Conservation (phyloP, 208 protist species). For the Naegleria lovaniensis region DNA sequence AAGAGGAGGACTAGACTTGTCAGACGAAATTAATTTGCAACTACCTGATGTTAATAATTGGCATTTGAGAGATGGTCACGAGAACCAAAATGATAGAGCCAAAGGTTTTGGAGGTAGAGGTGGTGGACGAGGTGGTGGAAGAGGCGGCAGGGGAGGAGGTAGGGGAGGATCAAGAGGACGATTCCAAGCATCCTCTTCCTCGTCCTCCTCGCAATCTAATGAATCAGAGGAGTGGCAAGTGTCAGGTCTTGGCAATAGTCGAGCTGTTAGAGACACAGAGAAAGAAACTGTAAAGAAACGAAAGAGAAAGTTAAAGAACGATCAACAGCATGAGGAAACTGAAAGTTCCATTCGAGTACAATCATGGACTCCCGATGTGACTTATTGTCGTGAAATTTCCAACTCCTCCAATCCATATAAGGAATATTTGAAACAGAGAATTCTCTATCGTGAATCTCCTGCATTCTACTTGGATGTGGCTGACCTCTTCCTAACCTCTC, state of each 20-base stretch:
- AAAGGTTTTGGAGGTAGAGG: no score
- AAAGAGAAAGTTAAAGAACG: no score
- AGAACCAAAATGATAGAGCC: neutral
- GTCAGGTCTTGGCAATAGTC: no score
- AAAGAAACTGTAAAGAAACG: neutral
- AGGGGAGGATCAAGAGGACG: neutral
- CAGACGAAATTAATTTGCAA: no score
- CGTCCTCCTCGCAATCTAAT: neutral
- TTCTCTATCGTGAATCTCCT: neutral
- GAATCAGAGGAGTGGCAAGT: no score
- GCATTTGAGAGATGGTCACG: no score
- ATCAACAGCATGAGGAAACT: no score
- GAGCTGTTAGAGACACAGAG: neutral
- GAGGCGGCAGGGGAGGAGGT: no score
- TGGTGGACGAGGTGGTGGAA: no score
- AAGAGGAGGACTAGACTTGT: no score
- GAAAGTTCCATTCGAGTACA: neutral
- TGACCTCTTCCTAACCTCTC: constrained; percentile 5
- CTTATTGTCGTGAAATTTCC: neutral
- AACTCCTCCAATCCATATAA: neutral
- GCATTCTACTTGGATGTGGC: constrained; percentile 34
- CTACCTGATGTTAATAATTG: no score
- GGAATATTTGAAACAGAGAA: constrained; percentile 25
- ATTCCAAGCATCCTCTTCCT: neutral
- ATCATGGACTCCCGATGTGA: neutral